These are phyloP conservation scores for Piper betle DNA, from an alignment of 164 flowering plant genomes.

Conservation along the genomic window DNA sequence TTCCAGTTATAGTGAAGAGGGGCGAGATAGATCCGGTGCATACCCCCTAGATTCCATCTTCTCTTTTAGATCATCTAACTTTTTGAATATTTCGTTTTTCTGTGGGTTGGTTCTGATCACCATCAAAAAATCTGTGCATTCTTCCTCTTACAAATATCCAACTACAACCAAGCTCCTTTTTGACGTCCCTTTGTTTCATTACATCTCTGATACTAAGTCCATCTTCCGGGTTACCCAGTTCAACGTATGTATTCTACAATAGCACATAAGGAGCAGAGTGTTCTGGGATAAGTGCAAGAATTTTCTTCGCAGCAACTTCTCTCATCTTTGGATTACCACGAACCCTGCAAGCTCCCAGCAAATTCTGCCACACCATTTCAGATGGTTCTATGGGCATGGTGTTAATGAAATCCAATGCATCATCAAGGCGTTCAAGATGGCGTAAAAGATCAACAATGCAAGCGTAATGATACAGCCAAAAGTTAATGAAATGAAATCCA, in stretches of 20 bases:
- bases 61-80: constrained; percentile 12
- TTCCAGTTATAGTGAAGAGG: too few relatives aligned
- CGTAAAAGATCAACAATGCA: constrained; percentile 60
- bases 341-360: constrained; percentile 47
- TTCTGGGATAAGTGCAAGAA: constrained; percentile 34
- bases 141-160: constrained; percentile 42
- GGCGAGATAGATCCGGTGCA: constrained; percentile 8
- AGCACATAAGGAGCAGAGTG: constrained; percentile 43
- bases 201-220: constrained; percentile 28
- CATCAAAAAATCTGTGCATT: constrained; percentile 41
- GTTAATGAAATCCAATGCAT: constrained; percentile 35
- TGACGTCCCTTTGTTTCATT: constrained; percentile 43
- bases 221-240: constrained; percentile 24
- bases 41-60: constrained; percentile 11
- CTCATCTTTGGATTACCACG: constrained; percentile 43
- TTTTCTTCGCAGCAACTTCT: constrained; percentile 38
- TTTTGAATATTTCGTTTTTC: constrained; percentile 27
- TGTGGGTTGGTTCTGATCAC: constrained; percentile 35
- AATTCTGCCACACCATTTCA: constrained; percentile 47
- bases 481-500: too few relatives aligned
- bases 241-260: constrained; percentile 37
- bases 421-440: constrained; percentile 42
- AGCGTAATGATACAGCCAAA: too few relatives aligned
- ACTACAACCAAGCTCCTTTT: constrained; percentile 53
- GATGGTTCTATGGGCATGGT: constrained; percentile 47